Conservation (phyloP, 2,329 filamentous ascomycete species). For the Sarocladium brachiariae region DNA sequence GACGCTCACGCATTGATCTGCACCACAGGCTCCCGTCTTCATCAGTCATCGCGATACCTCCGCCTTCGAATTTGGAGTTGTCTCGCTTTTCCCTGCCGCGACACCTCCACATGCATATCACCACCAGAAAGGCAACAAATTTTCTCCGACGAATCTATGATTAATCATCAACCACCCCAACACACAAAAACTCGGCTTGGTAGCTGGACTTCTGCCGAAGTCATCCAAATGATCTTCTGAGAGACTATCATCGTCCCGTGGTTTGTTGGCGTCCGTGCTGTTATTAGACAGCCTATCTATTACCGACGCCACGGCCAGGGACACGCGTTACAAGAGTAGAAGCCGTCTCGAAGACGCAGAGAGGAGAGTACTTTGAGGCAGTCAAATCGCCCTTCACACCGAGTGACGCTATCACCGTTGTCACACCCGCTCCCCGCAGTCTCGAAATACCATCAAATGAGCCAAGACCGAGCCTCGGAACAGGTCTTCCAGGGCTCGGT, state of each 20-base stretch:
- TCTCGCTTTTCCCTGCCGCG: not conserved
- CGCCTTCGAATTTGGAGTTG: not conserved
- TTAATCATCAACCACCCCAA: not conserved
- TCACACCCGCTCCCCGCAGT: not conserved
- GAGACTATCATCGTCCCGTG: not conserved
- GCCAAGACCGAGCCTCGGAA: not conserved
- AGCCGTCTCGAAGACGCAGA: not conserved
- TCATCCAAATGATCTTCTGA: conserved; percentile 3
- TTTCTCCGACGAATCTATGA: not conserved
- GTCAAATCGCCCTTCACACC: too few species aligned
- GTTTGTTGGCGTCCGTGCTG: conserved; percentile 6
- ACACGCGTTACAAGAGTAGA: not conserved
- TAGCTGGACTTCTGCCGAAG: not conserved
- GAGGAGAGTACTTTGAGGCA: too few species aligned
- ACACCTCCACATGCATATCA: not conserved
- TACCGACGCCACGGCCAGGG: conserved; percentile 4
- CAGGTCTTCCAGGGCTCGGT: not conserved
- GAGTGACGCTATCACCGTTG: too few species aligned
- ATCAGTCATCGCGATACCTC: conserved; percentile 1
- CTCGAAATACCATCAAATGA: not conserved
- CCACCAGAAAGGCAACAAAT: not conserved
- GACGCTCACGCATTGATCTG: not conserved
- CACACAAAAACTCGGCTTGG: not conserved
- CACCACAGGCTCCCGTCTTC: not conserved
- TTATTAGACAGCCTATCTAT: conserved; percentile 11